Conservation (phyloP, 495 filamentous ascomycete species). For the Rostrohypoxylon terebratum region DNA sequence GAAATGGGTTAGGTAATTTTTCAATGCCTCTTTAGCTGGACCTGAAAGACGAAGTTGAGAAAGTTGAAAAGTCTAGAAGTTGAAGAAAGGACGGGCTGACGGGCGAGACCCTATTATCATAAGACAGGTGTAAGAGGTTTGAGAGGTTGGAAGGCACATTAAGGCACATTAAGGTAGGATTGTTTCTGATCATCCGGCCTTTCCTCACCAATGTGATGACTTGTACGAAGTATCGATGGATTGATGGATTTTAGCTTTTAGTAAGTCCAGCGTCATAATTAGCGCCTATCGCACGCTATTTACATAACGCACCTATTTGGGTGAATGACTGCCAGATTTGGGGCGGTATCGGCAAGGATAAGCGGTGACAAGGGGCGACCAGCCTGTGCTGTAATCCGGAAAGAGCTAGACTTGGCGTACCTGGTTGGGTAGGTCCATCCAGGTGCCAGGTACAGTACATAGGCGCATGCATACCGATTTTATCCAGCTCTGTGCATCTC, state of each 20-base stretch:
- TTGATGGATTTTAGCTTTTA: neutral
- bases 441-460: too few species aligned
- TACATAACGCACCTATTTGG: conserved; percentile 28
- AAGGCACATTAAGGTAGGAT: conserved; percentile 24
- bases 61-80: conserved; percentile 12
- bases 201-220: conserved; percentile 36
- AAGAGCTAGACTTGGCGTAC: conserved; percentile 9
- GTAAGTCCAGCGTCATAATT: conserved; percentile 45
- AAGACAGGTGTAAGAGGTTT: conserved; percentile 35
- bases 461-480: conserved; percentile 9
- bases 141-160: conserved; percentile 2
- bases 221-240: conserved; percentile 8
- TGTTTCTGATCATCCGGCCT: conserved; percentile 36
- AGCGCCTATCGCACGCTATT: conserved; percentile 23
- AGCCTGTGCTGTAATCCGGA: conserved; percentile 22
- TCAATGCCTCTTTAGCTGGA: neutral
- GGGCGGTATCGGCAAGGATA: conserved; percentile 35
- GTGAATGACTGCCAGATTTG: conserved; percentile 23
- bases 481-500: neutral
- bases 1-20: conserved; percentile 8
- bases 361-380: conserved; percentile 16
- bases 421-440: conserved; percentile 20
- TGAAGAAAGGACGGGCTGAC: conserved; percentile 5
- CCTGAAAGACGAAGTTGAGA: neutral
- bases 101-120: conserved; percentile 38